phyloP scores from a whole-genome alignment of 225 moss, liverwort and hornwort genomes.

The Bryoerythrophyllum caledonicum region DNA sequence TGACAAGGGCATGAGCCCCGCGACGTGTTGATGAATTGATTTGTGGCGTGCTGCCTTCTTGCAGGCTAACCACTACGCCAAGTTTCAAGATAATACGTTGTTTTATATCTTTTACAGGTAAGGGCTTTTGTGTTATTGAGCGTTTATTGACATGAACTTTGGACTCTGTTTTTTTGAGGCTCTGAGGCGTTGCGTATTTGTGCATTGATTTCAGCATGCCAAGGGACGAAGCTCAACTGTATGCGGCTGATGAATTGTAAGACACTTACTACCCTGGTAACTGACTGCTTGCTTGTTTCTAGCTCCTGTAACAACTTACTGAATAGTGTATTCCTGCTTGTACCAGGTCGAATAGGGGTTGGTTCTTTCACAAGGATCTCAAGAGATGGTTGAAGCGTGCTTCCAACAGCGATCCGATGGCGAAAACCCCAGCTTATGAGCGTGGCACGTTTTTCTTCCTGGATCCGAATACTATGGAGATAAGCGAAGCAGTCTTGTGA shows the following conservation, averaged over 20 bases:
- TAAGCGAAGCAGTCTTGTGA: too few species aligned
- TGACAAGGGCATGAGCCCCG: neutral
- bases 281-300: neutral
- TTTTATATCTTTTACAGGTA: conserved; percentile 94
- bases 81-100: conserved; percentile 80
- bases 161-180: neutral
- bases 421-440: conserved; percentile 66
- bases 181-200: conserved; percentile 18
- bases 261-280: neutral
- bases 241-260: conserved; percentile 90
- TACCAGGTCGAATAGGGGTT: conserved; percentile 66
- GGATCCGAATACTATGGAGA: conserved; percentile 74
- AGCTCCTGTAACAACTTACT: neutral
- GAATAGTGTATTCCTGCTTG: neutral
- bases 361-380: conserved; percentile 87
- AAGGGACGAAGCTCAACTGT: conserved; percentile 77
- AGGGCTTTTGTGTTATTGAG: neutral
- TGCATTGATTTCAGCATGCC: conserved; percentile 67
- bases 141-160: neutral
- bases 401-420: conserved; percentile 59
- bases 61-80: conserved; percentile 74
- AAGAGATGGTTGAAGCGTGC: conserved; percentile 70
- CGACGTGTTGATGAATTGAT: neutral
- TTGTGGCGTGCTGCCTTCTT: neutral
- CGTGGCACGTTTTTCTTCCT: conserved; percentile 80